These are phyloP conservation scores for Penicillium longicatenatum DNA, from an alignment of 495 filamentous ascomycete genomes.

Conservation along the genomic window DNA sequence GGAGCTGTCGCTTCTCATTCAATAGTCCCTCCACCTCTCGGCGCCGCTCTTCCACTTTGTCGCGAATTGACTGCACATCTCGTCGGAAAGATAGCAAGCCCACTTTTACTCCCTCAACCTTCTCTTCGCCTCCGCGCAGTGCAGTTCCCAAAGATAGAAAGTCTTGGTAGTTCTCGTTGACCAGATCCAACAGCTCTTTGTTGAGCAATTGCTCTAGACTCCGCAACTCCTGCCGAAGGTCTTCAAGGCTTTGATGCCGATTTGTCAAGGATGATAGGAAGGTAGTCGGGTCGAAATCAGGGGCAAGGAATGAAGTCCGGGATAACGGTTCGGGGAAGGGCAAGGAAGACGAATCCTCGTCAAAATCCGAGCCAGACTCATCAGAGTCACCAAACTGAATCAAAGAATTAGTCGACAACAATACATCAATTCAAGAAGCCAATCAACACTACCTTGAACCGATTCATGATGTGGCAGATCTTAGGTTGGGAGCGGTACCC, in stretches of 20 bases:
- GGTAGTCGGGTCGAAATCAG: constrained; percentile 73
- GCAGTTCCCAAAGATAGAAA: constrained; percentile 82
- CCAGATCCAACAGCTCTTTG: constrained; percentile 85
- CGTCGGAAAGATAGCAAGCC: constrained; percentile 81
- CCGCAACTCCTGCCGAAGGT: constrained; percentile 83
- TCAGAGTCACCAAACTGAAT: constrained; percentile 53
- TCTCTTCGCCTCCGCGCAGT: constrained; percentile 85
- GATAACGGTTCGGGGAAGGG: constrained; percentile 83
- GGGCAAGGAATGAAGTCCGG: constrained; percentile 74
- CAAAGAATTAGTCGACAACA: background rate
- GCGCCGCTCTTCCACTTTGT: constrained; percentile 53
- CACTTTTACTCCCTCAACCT: constrained; percentile 86
- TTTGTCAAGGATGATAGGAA: constrained; percentile 84
- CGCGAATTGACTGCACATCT: constrained; percentile 65
- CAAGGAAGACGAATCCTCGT: constrained; percentile 66
- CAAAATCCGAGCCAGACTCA: constrained; percentile 54
- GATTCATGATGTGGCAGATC: constrained; percentile 27
- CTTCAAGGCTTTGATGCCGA: constrained; percentile 93
- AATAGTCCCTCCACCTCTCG: constrained; percentile 57
- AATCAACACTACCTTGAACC: constrained; percentile 23
- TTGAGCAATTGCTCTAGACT: constrained; percentile 71
- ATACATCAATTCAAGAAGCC: background rate
- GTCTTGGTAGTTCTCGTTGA: constrained; percentile 90
- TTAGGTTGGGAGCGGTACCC: constrained; percentile 3
- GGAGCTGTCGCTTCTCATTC: constrained; percentile 54